Evolutionary conservation across 352 stramenopile species (phyloP).

Genomic region (Hyaloperonospora arabidopsidis): DNA sequence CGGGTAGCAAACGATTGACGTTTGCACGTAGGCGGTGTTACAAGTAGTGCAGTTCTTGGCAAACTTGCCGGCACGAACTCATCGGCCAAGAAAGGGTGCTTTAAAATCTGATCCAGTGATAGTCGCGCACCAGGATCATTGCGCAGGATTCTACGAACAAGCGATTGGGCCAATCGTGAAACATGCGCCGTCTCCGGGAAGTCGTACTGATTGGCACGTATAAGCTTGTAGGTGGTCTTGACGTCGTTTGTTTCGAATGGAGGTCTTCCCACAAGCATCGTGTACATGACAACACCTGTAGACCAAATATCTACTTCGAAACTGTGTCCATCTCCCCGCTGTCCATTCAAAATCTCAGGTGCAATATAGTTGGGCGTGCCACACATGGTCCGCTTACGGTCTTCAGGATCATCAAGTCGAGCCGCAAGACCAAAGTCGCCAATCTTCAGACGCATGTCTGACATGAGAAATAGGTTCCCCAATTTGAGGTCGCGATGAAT

Average conservation of each 20-base stretch:
- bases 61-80: constrained; percentile 48
- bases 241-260: constrained; percentile 97
- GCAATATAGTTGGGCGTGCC: constrained; percentile 92
- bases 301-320: constrained; percentile 99
- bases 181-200: constrained; percentile 89
- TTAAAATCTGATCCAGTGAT: constrained; percentile 68
- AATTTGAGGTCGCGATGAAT: constrained; percentile 98
- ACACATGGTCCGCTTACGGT: constrained; percentile 95
- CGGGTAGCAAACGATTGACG: constrained; percentile 16
- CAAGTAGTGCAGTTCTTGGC: constrained; percentile 52
- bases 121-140: constrained; percentile 62
- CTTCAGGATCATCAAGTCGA: constrained; percentile 69
- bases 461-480: constrained; percentile 95
- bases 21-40: constrained; percentile 64
- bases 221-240: constrained; percentile 97
- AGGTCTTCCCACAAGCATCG: constrained; percentile 93
- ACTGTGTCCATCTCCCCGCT: constrained; percentile 87
- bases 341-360: constrained; percentile 88
- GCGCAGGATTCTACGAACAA: constrained; percentile 69
- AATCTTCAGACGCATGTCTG: constrained; percentile 93
- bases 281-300: constrained; percentile 96
- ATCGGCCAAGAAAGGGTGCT: constrained; percentile 68
- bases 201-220: constrained; percentile 92
- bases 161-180: constrained; percentile 61
- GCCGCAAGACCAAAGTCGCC: constrained; percentile 93